phyloP scores from a whole-genome alignment of 2,329 filamentous ascomycete species.

The Cladosporium cucumerinum region DNA sequence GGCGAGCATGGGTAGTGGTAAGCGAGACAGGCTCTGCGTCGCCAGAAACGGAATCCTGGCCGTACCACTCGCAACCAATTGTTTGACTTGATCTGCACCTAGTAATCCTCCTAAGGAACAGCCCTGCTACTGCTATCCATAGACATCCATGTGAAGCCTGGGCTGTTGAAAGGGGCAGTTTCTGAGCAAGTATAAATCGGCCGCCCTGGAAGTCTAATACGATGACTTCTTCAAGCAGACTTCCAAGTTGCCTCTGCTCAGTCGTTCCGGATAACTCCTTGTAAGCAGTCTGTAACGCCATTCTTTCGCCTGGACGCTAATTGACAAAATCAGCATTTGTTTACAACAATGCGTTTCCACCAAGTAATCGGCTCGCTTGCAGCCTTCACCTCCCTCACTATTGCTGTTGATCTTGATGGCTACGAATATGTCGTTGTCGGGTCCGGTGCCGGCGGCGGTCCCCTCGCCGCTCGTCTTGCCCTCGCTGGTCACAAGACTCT shows the following conservation, averaged over 20 bases:
- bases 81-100: constrained; percentile 17
- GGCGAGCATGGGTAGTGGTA: constrained; percentile 13
- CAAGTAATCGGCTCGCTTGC: constrained; percentile 19
- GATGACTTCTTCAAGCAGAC: constrained; percentile 18
- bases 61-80: not conserved
- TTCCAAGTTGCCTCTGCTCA: constrained; percentile 17
- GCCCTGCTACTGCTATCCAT: constrained; percentile 4
- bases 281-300: constrained; percentile 14
- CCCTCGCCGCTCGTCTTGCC: constrained; percentile 58
- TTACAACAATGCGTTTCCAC: constrained; percentile 18
- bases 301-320: constrained; percentile 13
- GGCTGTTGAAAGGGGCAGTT: constrained; percentile 14
- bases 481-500: constrained; percentile 57
- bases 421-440: constrained; percentile 65
- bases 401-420: constrained; percentile 18
- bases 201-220: constrained; percentile 11
- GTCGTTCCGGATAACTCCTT: constrained; percentile 11
- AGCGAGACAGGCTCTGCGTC: constrained; percentile 8
- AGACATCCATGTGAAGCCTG: constrained; percentile 12
- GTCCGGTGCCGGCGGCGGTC: constrained; percentile 57
- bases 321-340: constrained; percentile 8
- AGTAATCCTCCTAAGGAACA: constrained; percentile 8
- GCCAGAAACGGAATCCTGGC: constrained; percentile 11
- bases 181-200: constrained; percentile 15
- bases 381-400: constrained; percentile 13